A percentile compares a stretch with the other conserved stretches of the same genome.
These are phyloP conservation scores for Capronia coronata DNA, from an alignment of 2,329 filamentous ascomycete genomes.

Conservation along the genomic window DNA sequence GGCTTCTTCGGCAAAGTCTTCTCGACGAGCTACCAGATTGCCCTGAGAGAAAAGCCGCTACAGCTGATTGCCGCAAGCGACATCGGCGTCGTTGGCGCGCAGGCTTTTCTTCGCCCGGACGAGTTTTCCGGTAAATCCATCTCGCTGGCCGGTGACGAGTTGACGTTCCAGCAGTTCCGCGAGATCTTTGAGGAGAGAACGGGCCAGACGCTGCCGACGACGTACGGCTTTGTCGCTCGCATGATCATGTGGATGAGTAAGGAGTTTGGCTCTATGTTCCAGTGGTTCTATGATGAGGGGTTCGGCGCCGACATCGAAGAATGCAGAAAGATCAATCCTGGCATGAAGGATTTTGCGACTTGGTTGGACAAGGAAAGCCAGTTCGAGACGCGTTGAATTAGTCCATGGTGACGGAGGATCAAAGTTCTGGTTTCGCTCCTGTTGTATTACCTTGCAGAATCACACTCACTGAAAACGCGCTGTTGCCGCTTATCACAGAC, in stretches of 20 bases:
- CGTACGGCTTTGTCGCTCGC: conserved; percentile 38
- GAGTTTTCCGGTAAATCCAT: conserved; percentile 36
- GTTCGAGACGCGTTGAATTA: no score
- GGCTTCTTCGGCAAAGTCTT: conserved; percentile 26
- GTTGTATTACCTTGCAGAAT: no score
- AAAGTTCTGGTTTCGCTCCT: no score
- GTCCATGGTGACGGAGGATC: no score
- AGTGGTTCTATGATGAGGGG: conserved; percentile 45
- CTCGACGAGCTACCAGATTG: conserved; percentile 14
- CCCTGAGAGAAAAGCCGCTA: conserved; percentile 21
- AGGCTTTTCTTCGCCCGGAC: conserved; percentile 39
- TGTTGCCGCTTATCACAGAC: no score
- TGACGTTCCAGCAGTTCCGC: conserved; percentile 35
- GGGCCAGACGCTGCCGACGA: conserved; percentile 29
- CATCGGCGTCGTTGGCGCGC: conserved; percentile 43
- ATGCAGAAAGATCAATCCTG: conserved; percentile 40
- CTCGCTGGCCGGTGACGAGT: conserved; percentile 43
- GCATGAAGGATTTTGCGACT: conserved; percentile 41
- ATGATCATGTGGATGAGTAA: conserved; percentile 39
- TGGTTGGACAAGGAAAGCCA: conserved; percentile 45
- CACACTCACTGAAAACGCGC: no score
- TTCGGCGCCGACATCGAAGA: conserved; percentile 42
- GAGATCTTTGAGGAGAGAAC: conserved; percentile 30
- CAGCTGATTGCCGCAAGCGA: conserved; percentile 41
- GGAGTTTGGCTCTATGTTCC: conserved; percentile 43